phyloP scores from a whole-genome alignment of 805 yeast genomes.

The Hanseniaspora lachancei region DNA sequence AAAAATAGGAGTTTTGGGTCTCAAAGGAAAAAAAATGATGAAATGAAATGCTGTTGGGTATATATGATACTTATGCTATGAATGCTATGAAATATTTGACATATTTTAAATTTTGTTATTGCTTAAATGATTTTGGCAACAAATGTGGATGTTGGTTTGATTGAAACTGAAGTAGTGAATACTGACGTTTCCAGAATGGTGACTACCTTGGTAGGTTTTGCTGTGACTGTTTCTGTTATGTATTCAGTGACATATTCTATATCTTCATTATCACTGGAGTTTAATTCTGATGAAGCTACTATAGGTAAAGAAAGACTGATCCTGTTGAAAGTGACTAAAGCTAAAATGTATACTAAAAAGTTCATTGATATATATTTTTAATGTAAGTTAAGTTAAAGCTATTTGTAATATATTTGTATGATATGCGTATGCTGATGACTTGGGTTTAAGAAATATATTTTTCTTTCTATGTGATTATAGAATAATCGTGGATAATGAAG shows the following conservation, averaged over 20 bases:
- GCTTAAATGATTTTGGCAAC: slow-evolving; percentile 5
- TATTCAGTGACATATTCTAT: slow-evolving; percentile 12
- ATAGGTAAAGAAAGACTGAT: not conserved
- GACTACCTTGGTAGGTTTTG: slow-evolving; percentile 10
- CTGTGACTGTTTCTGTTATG: slow-evolving; percentile 7
- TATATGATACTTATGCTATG: no score
- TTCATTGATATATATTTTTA: not conserved
- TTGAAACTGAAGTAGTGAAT: slow-evolving; percentile 6
- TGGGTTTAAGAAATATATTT: not conserved
- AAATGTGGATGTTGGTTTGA: slow-evolving; percentile 10
- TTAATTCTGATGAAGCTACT: not conserved
- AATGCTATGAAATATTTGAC: not conserved
- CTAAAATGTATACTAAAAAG: not conserved
- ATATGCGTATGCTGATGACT: not conserved
- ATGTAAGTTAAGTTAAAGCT: not conserved
- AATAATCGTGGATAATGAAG: no score
- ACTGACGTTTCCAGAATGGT: slow-evolving; percentile 11
- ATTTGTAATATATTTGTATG: not conserved
- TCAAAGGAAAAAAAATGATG: not conserved
- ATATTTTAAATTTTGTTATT: not conserved
- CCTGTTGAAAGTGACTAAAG: not conserved
- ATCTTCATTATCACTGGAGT: not conserved
- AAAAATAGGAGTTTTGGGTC: no score
- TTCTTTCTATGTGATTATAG: not conserved
- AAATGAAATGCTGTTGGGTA: not conserved